Evolutionary conservation across 305 asterid genomes (phyloP).

Genomic region (Fraxinus sp.): DNA sequence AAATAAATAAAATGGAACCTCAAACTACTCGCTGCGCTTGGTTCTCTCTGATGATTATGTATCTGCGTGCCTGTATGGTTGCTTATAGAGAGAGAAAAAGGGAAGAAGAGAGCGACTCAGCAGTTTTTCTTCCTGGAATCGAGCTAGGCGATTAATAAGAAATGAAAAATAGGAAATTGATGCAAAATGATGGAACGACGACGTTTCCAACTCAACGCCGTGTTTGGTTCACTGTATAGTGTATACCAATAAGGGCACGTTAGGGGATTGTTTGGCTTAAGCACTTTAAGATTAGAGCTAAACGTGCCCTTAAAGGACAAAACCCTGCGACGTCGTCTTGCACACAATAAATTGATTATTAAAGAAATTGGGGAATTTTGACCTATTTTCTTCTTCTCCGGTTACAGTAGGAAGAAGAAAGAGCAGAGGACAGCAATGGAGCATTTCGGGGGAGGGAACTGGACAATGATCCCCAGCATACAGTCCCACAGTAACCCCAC

Average conservation of each 20-base stretch:
- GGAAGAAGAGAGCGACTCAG: not conserved
- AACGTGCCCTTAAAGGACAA: not conserved
- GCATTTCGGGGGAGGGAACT: conserved; percentile 78
- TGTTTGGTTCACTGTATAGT: not conserved
- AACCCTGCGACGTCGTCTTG: not conserved
- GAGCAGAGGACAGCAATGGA: conserved; percentile 47
- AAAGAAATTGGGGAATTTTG: not conserved
- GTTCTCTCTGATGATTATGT: not conserved
- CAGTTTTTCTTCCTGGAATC: not conserved
- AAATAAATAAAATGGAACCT: not conserved
- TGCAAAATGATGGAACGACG: not conserved
- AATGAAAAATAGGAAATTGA: not conserved
- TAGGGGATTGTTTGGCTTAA: not conserved
- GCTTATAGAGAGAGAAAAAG: not conserved
- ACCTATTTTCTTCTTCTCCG: not conserved
- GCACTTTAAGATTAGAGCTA: not conserved
- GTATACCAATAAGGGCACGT: not conserved
- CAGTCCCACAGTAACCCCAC: conserved; percentile 74
- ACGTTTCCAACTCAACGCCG: not conserved
- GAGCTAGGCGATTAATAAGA: not conserved
- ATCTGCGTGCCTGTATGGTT: not conserved
- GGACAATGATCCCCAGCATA: conserved; percentile 86
- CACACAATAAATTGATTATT: not conserved
- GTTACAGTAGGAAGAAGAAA: conserved; percentile 10
- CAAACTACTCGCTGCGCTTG: not conserved